A percentile compares a stretch with the other conserved stretches of the same genome.
Evolutionary conservation across 345 rosid species (phyloP).

Genomic region (Hibiscus mutabilis): DNA sequence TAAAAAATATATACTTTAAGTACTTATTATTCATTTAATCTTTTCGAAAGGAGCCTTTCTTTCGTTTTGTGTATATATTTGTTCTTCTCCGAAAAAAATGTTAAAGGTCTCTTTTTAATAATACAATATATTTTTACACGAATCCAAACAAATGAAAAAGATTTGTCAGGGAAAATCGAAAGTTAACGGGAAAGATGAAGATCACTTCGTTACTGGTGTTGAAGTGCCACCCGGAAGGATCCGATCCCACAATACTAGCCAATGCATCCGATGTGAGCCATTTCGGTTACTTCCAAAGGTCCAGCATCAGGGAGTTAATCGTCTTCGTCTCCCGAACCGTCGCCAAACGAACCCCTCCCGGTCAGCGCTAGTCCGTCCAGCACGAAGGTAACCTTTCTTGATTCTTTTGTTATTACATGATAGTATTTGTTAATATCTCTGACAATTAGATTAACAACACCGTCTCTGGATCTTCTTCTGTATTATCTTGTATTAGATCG

Average conservation of each 20-base stretch:
- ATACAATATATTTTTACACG: background rate
- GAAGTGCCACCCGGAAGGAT: conserved; percentile 57
- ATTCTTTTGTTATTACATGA: background rate
- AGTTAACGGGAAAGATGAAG: conserved; percentile 56
- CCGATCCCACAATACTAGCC: conserved; percentile 62
- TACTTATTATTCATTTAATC: too few relatives aligned
- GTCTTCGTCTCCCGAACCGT: conserved; percentile 90
- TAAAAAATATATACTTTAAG: too few relatives aligned
- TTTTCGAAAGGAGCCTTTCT: too few relatives aligned
- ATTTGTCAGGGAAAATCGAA: background rate
- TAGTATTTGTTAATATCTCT: background rate
- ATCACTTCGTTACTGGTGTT: conserved; percentile 85
- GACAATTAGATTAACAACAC: background rate
- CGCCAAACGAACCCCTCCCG: conserved; percentile 80
- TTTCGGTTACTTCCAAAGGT: conserved; percentile 86
- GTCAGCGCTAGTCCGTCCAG: conserved; percentile 88
- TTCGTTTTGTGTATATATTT: too few relatives aligned
- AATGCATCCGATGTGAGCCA: conserved; percentile 76
- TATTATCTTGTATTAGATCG: background rate
- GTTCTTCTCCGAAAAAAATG: too few relatives aligned
- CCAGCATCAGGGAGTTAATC: conserved; percentile 76
- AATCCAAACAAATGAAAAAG: background rate
- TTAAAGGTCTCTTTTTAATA: background rate
- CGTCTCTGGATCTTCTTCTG: background rate
- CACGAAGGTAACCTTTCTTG: conserved; percentile 58